phyloP scores from a whole-genome alignment of 768 basidiomycete genomes.

The Tephrocybe sp. region DNA sequence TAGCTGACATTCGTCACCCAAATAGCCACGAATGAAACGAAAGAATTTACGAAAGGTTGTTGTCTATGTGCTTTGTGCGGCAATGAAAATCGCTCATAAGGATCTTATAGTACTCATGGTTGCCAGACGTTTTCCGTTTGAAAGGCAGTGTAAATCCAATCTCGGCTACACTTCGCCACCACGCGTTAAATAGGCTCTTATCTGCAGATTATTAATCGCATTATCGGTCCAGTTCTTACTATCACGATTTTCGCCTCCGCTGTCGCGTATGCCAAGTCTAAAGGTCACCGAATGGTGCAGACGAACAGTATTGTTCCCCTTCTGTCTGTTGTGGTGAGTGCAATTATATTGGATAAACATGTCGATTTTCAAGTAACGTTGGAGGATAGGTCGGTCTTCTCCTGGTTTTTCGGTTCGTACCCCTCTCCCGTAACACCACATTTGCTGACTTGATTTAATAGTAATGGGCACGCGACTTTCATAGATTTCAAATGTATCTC shows the following conservation, averaged over 20 bases:
- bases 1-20: background rate
- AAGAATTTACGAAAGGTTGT: slow-evolving; percentile 48
- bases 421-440: background rate
- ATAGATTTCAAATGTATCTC: background rate
- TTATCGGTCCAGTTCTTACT: slow-evolving; percentile 81
- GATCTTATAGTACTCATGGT: slow-evolving; percentile 71
- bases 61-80: background rate
- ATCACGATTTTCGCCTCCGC: slow-evolving; percentile 71
- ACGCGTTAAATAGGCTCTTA: slow-evolving; percentile 5
- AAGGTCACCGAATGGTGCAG: slow-evolving; percentile 58
- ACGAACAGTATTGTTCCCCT: slow-evolving; percentile 86
- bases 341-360: slow-evolving; percentile 1
- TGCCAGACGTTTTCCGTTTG: slow-evolving; percentile 82
- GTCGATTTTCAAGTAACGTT: slow-evolving; percentile 1
- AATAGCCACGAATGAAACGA: slow-evolving; percentile 44
- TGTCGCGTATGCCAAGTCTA: slow-evolving; percentile 56
- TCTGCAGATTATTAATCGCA: slow-evolving; percentile 61
- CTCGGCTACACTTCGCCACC: background rate
- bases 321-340: slow-evolving; percentile 84
- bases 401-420: slow-evolving; percentile 74
- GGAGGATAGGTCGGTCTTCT: slow-evolving; percentile 74
- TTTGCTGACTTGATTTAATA: slow-evolving; percentile 22
- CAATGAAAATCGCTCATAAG: background rate
- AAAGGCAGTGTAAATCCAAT: slow-evolving; percentile 71
- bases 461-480: slow-evolving; percentile 55